A percentile compares a stretch with the other conserved stretches of the same genome.
Conservation (phyloP, 2,329 filamentous ascomycete species). For the Calonectria hongkongensis region DNA sequence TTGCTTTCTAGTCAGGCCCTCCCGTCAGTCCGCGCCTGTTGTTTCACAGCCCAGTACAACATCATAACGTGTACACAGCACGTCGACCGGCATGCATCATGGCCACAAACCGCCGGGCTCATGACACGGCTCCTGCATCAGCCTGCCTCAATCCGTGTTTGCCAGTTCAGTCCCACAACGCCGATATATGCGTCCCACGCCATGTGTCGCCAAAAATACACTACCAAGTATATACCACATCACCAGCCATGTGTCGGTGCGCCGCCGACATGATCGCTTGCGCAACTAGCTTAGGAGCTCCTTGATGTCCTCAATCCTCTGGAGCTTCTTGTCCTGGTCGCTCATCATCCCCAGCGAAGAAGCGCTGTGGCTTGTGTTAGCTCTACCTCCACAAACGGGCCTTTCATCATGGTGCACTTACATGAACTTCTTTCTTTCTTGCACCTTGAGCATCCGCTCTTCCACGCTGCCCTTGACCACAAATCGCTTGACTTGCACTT, state of each 20-base stretch:
- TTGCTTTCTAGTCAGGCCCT: constrained; percentile 48
- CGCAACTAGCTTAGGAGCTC: constrained; percentile 81
- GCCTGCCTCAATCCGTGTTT: constrained; percentile 30
- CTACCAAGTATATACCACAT: constrained; percentile 25
- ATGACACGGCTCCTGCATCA: constrained; percentile 33
- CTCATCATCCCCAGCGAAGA: constrained; percentile 95
- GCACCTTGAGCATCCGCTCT: constrained; percentile 93
- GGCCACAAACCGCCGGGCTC: constrained; percentile 30
- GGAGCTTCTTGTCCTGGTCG: constrained; percentile 93
- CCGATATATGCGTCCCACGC: constrained; percentile 40
- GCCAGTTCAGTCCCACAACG: constrained; percentile 42
- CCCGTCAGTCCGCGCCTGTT: constrained; percentile 46
- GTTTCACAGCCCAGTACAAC: constrained; percentile 39
- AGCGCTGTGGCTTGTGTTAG: constrained; percentile 74
- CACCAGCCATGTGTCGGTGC: constrained; percentile 15
- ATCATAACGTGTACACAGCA: constrained; percentile 40
- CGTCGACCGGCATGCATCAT: constrained; percentile 38
- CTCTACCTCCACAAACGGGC: neutral
- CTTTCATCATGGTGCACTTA: constrained; percentile 68
- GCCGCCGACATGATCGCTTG: neutral
- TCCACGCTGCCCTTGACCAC: constrained; percentile 94
- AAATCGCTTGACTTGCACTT: constrained; percentile 91
- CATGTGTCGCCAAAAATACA: constrained; percentile 30
- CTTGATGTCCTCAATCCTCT: constrained; percentile 94
- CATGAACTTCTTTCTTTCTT: constrained; percentile 98